Percentiles rank a stretch among this genome's conserved stretches.
Evolutionary conservation across 345 rosid genomes (phyloP).

Genomic region (Arabidopsis suecica): DNA sequence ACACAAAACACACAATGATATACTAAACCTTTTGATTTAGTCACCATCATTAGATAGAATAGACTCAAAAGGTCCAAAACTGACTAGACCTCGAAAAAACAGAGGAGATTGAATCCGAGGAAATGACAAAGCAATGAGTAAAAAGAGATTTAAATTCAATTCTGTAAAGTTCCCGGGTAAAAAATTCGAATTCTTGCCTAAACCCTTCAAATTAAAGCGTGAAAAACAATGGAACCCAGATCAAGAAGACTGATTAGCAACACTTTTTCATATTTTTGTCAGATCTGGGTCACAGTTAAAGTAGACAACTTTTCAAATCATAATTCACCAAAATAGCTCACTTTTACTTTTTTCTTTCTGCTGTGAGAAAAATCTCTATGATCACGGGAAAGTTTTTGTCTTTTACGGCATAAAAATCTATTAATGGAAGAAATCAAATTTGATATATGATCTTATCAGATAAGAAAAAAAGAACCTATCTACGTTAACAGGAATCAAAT

Average conservation of each 20-base stretch:
- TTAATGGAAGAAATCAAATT: conserved; percentile 34
- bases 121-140: conserved; percentile 13
- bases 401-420: conserved; percentile 8
- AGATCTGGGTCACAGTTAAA: conserved; percentile 41
- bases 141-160: not conserved
- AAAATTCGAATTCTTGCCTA: not conserved
- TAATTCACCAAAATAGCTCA: conserved; percentile 29
- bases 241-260: conserved; percentile 16
- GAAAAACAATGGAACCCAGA: conserved; percentile 31
- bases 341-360: conserved; percentile 2
- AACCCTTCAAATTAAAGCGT: conserved; percentile 39
- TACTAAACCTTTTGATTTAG: conserved; percentile 18
- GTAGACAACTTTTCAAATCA: conserved; percentile 26
- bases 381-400: conserved; percentile 14
- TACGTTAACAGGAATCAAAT: conserved; percentile 6
- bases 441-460: conserved; percentile 24
- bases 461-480: conserved; percentile 13
- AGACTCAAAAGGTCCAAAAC: not conserved
- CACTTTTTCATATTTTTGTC: not conserved
- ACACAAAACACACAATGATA: no score
- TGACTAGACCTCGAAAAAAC: conserved; percentile 3
- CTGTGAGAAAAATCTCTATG: not conserved
- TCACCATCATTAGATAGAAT: conserved; percentile 16
- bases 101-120: conserved; percentile 15
- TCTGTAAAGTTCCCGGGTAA: conserved; percentile 25